Conservation (phyloP, 352 stramenopile species). For the Pythium utonaiense region DNA sequence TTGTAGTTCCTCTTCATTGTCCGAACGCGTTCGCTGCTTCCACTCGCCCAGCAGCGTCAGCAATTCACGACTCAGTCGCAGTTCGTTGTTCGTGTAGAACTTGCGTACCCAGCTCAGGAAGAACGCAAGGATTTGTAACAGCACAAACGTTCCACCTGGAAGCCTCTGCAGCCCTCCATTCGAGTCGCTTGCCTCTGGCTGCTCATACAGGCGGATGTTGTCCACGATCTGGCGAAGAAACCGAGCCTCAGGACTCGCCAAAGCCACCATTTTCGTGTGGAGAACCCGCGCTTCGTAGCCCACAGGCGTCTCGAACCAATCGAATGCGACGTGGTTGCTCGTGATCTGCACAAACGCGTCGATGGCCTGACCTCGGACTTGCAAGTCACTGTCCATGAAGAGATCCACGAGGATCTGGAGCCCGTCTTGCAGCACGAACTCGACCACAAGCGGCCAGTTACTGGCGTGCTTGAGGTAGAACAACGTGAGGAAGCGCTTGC, state of each 20-base stretch:
- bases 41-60: slow-evolving; percentile 28
- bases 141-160: slow-evolving; percentile 26
- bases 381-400: slow-evolving; percentile 31
- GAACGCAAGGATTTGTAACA: slow-evolving; percentile 41
- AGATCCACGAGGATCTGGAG: slow-evolving; percentile 31
- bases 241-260: slow-evolving; percentile 10
- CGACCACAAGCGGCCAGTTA: slow-evolving; percentile 31
- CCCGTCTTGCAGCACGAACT: slow-evolving; percentile 32
- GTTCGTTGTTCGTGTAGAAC: slow-evolving; percentile 34
- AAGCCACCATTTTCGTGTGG: slow-evolving; percentile 33
- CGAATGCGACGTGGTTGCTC: slow-evolving; percentile 28
- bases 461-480: slow-evolving; percentile 41
- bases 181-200: not conserved
- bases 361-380: slow-evolving; percentile 36
- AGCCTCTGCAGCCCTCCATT: not conserved
- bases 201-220: slow-evolving; percentile 26
- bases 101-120: slow-evolving; percentile 49
- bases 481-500: slow-evolving; percentile 37
- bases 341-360: slow-evolving; percentile 45
- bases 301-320: slow-evolving; percentile 35
- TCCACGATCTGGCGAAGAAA: slow-evolving; percentile 27
- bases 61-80: slow-evolving; percentile 33
- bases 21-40: slow-evolving; percentile 13
- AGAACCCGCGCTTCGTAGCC: slow-evolving; percentile 27
- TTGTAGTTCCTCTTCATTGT: slow-evolving; percentile 22